Percentiles rank a stretch among this genome's conserved stretches.
Evolutionary conservation across 164 flowering plant species (phyloP).

Genomic region (Taxillus chinensis): DNA sequence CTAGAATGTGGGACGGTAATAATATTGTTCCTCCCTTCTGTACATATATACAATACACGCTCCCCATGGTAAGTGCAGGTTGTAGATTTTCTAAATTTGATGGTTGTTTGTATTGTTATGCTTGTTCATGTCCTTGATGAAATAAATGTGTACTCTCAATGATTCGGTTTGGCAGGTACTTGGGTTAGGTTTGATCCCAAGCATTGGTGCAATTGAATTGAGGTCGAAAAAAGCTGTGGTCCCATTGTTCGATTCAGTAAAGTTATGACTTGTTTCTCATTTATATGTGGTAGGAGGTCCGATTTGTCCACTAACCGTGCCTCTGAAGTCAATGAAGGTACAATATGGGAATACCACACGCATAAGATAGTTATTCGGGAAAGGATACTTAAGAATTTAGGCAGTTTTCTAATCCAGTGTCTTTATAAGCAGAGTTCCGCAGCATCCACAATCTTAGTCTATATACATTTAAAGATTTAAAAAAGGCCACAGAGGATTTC

Average conservation of each 20-base stretch:
- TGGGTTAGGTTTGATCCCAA: slow-evolving; percentile 3
- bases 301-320: slow-evolving; percentile 7
- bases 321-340: slow-evolving; percentile 48
- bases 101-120: no score
- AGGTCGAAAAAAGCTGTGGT: slow-evolving; percentile 7
- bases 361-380: background rate
- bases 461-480: slow-evolving; percentile 53
- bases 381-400: background rate
- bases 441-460: slow-evolving; percentile 33
- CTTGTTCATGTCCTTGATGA: background rate
- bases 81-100: no score
- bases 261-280: slow-evolving; percentile 49
- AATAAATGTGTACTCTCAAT: background rate
- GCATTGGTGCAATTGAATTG: slow-evolving; percentile 2
- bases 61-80: no score
- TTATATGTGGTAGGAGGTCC: slow-evolving; percentile 22
- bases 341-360: background rate
- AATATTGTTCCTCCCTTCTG: no score
- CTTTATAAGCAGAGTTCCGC: slow-evolving; percentile 36
- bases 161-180: slow-evolving; percentile 10
- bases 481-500: slow-evolving; percentile 63
- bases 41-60: no score
- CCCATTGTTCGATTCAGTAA: slow-evolving; percentile 7
- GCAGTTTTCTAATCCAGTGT: slow-evolving; percentile 8
- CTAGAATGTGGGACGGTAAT: no score